These are phyloP conservation scores for Blastocystis sp. DNA, from an alignment of 352 stramenopile species.

Conservation along the genomic window DNA sequence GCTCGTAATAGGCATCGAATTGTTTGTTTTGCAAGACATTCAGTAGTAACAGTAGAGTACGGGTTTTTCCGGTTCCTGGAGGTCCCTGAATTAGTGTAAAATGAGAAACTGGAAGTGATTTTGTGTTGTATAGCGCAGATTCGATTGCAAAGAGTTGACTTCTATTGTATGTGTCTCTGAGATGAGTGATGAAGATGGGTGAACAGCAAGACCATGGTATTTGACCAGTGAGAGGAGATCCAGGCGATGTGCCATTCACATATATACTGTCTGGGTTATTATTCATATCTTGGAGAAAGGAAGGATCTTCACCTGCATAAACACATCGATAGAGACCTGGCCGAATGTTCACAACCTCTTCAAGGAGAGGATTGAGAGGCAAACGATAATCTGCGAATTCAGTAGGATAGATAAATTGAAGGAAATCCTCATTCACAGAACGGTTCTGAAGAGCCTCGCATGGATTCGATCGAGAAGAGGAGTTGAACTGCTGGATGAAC, in stretches of 20 bases:
- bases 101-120: neutral
- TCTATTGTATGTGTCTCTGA: constrained; percentile 10
- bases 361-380: constrained; percentile 37
- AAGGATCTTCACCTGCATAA: constrained; percentile 44
- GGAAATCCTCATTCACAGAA: constrained; percentile 12
- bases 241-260: neutral
- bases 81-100: constrained; percentile 81
- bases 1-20: constrained; percentile 51
- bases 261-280: neutral
- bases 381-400: neutral
- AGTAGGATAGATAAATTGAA: neutral
- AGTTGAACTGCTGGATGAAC: neutral
- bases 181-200: neutral
- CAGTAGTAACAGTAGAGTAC: constrained; percentile 74
- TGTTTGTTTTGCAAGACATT: constrained; percentile 54
- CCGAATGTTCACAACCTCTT: neutral
- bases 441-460: neutral
- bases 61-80: constrained; percentile 86
- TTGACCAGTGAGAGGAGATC: constrained; percentile 1
- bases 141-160: constrained; percentile 41
- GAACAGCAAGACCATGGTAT: neutral
- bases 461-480: neutral
- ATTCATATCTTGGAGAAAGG: neutral
- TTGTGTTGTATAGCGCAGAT: constrained; percentile 9
- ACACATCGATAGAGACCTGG: constrained; percentile 19